phyloP scores from a whole-genome alignment of 192 early-diverging fungal genomes.

The Rhizophlyctis rosea region DNA sequence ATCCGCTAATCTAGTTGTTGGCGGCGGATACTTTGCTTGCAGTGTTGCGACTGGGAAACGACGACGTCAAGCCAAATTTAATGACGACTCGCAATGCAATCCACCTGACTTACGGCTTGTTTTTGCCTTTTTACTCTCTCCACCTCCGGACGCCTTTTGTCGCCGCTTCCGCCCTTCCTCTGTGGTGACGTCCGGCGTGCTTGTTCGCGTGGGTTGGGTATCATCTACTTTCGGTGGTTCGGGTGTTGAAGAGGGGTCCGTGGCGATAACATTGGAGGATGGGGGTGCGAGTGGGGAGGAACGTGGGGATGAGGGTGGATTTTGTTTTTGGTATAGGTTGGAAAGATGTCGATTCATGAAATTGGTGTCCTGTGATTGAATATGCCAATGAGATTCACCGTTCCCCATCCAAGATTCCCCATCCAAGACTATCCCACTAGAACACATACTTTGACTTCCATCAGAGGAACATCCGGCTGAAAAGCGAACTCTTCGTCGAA shows the following conservation, averaged over 20 bases:
- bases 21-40: conserved; percentile 47
- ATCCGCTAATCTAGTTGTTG: conserved; percentile 65
- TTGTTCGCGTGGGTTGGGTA: not conserved
- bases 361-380: conserved; percentile 30
- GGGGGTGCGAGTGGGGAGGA: not conserved
- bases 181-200: not conserved
- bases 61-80: not conserved
- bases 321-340: conserved; percentile 29
- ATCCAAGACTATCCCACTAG: not conserved
- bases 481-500: conserved; percentile 27
- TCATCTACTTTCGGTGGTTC: not conserved
- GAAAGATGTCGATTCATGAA: conserved; percentile 35
- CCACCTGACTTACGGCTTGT: not conserved
- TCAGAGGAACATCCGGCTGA: conserved; percentile 26
- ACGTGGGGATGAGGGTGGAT: conserved; percentile 1
- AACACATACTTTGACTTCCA: conserved; percentile 42
- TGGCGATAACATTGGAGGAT: not conserved
- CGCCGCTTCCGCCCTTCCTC: conserved; percentile 14
- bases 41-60: not conserved
- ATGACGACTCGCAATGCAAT: not conserved
- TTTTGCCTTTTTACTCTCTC: conserved; percentile 17
- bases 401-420: not conserved
- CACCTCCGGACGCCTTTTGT: conserved; percentile 2
- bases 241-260: not conserved
- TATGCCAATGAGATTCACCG: not conserved